These are phyloP conservation scores for Gnomoniopsis sp. DNA, from an alignment of 2,329 filamentous ascomycete species.

Conservation along the genomic window DNA sequence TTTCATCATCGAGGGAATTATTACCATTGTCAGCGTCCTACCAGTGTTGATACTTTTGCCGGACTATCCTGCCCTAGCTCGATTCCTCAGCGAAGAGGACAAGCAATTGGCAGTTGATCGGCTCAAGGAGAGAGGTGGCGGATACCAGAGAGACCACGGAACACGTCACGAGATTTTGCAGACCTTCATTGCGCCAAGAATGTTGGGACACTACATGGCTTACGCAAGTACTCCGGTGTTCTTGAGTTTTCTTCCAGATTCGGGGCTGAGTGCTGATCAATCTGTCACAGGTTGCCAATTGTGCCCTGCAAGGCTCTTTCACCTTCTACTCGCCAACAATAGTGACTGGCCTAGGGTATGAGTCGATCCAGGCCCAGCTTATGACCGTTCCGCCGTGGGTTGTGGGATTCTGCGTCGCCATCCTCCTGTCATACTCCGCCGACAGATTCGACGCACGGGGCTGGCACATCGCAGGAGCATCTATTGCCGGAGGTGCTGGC, in stretches of 20 bases:
- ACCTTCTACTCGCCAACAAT: slow-evolving; percentile 52
- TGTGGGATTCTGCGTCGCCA: slow-evolving; percentile 24
- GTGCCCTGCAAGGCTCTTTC: slow-evolving; percentile 32
- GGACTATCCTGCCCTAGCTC: slow-evolving; percentile 24
- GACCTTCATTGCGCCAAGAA: slow-evolving; percentile 33
- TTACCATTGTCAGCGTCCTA: slow-evolving; percentile 5
- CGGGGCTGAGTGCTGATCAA: slow-evolving; percentile 23
- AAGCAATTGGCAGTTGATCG: slow-evolving; percentile 23
- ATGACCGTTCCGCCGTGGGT: slow-evolving; percentile 28
- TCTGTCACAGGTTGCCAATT: slow-evolving; percentile 24
- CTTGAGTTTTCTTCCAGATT: not conserved
- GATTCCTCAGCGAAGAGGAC: slow-evolving; percentile 22
- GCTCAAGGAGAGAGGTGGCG: slow-evolving; percentile 28
- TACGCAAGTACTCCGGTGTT: not conserved
- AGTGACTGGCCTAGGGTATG: slow-evolving; percentile 39
- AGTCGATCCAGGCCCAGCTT: slow-evolving; percentile 26
- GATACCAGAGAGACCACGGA: slow-evolving; percentile 33
- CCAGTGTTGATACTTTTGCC: slow-evolving; percentile 20
- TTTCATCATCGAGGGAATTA: slow-evolving; percentile 11
- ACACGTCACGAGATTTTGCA: slow-evolving; percentile 31
- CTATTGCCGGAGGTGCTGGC: slow-evolving; percentile 27
- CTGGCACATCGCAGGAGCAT: slow-evolving; percentile 25
- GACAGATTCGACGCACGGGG: slow-evolving; percentile 24
- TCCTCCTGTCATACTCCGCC: slow-evolving; percentile 23
- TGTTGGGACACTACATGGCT: slow-evolving; percentile 32